These are phyloP conservation scores for Colletotrichum sp. DNA, from an alignment of 2,329 filamentous ascomycete genomes.

Conservation along the genomic window DNA sequence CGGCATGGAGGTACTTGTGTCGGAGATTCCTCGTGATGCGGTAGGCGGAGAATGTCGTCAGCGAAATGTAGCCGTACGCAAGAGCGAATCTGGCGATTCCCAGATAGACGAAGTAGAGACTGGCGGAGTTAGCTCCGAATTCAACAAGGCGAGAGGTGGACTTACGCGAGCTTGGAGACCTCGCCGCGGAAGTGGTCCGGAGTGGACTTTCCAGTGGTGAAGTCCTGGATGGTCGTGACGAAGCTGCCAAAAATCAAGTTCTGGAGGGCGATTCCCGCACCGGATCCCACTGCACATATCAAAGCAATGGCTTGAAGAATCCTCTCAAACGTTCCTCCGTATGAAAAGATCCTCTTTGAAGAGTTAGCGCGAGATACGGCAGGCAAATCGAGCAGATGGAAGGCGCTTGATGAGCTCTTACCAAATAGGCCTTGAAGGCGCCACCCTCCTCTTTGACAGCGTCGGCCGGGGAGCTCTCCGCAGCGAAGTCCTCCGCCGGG, in stretches of 20 bases:
- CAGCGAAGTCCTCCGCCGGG: not conserved
- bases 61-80: conserved; percentile 50
- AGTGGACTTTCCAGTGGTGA: conserved; percentile 28
- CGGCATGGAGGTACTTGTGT: conserved; percentile 52
- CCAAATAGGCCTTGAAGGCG: conserved; percentile 23
- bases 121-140: conserved; percentile 21
- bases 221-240: conserved; percentile 39
- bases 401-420: not conserved
- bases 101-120: conserved; percentile 63
- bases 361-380: not conserved
- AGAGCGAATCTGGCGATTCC: conserved; percentile 58
- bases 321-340: conserved; percentile 31
- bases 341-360: conserved; percentile 34
- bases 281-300: conserved; percentile 38
- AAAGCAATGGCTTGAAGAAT: conserved; percentile 31
- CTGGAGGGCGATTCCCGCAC: conserved; percentile 40
- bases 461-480: not conserved
- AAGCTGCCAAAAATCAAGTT: conserved; percentile 45
- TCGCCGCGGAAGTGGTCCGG: conserved; percentile 33
- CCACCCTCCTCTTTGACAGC: conserved; percentile 14
- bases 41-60: conserved; percentile 55
- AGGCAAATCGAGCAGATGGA: not conserved
- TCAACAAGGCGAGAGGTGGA: rapidly evolving
- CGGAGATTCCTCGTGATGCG: conserved; percentile 54
- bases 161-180: conserved; percentile 36